phyloP scores from a whole-genome alignment of 495 filamentous ascomycete genomes.

The Rhypophila decipiens region DNA sequence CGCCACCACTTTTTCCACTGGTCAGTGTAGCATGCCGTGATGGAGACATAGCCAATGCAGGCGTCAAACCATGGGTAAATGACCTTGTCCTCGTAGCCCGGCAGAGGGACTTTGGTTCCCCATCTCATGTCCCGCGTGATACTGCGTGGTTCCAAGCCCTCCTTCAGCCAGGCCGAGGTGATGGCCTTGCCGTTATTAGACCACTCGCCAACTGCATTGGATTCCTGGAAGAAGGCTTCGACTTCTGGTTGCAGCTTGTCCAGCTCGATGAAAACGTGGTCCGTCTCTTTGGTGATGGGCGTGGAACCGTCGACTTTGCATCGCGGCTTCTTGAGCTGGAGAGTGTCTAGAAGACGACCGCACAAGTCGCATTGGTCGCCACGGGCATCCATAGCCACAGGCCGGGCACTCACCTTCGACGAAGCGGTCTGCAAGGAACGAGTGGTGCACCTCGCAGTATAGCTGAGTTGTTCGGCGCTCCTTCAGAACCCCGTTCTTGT shows the following conservation, averaged over 20 bases:
- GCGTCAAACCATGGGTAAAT: conserved; percentile 97
- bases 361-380: conserved; percentile 81
- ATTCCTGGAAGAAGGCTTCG: conserved; percentile 57
- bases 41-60: conserved; percentile 90
- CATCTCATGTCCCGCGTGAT: conserved; percentile 89
- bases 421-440: conserved; percentile 88
- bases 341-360: conserved; percentile 66
- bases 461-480: conserved; percentile 72
- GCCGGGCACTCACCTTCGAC: conserved; percentile 87
- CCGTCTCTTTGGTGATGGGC: conserved; percentile 59
- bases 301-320: conserved; percentile 81
- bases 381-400: conserved; percentile 73
- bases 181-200: conserved; percentile 67
- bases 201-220: conserved; percentile 50
- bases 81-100: conserved; percentile 68
- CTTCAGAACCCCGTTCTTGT: conserved; percentile 70
- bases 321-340: conserved; percentile 49
- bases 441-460: conserved; percentile 80
- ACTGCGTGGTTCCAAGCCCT: conserved; percentile 71
- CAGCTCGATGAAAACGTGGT: conserved; percentile 63
- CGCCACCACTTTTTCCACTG: conserved; percentile 92
- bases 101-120: conserved; percentile 55
- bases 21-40: conserved; percentile 82
- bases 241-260: conserved; percentile 72
- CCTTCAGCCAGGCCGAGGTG: conserved; percentile 70